Conservation (phyloP, 306 rosid genomes). For the Potentilla sterilis region DNA sequence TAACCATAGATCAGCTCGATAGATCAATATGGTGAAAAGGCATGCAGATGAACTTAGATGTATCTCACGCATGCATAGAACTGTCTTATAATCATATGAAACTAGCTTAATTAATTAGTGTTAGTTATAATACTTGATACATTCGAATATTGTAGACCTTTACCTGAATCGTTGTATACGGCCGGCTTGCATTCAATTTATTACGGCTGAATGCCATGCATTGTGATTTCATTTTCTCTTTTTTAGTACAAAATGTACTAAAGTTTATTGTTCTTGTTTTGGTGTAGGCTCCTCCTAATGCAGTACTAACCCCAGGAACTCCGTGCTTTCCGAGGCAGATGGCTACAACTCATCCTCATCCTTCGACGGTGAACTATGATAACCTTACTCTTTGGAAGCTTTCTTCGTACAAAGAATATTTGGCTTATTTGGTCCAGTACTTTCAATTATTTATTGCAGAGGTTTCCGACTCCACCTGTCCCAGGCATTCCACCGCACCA, state of each 20-base stretch:
- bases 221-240: not conserved
- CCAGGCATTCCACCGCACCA: conserved; percentile 64
- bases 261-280: not conserved
- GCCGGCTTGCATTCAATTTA: not conserved
- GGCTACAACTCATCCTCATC: conserved; percentile 12
- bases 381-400: conserved; percentile 39
- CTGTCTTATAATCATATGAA: not conserved
- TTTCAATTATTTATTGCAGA: conserved; percentile 35
- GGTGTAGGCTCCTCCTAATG: conserved; percentile 54
- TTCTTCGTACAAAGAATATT: conserved; percentile 1
- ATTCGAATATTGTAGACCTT: not conserved
- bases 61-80: not conserved
- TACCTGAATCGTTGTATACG: not conserved
- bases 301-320: conserved; percentile 48
- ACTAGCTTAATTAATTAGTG: not conserved
- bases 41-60: no score
- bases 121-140: not conserved
- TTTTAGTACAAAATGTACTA: not conserved
- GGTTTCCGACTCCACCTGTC: conserved; percentile 47
- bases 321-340: conserved; percentile 59
- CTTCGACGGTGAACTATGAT: conserved; percentile 41
- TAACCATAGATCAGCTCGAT: not conserved
- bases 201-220: not conserved
- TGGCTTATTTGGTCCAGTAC: not conserved
- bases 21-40: not conserved